Base-by-base conservation (phyloP, 2,329 filamentous ascomycete species). In the Fusarium praegraminearum region DNA sequence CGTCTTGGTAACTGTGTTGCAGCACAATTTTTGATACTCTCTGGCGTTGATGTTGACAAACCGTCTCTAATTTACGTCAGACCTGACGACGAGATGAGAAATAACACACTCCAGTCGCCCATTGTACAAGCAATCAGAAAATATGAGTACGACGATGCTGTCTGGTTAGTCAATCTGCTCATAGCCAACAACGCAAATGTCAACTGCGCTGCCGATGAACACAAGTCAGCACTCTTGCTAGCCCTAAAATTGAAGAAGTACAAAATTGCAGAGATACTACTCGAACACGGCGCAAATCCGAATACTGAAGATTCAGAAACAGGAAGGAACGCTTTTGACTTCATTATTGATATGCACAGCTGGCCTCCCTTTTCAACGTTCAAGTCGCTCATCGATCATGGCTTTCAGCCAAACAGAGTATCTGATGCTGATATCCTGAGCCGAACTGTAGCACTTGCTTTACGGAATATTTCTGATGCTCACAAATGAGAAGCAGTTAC, bases 1-100 rank as follows among this genome's bases (percentile, higher is more conserved):
- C 0, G 2, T 3, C 5, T 0, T 8, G 0, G 0, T 1, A 11
- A 12, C 3, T 20, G 11, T 12, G 28, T 1, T 22, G 18, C 12
- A 24, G 16, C 30, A 43, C 30, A 20, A 35, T 5, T 4, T 15
- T 9, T 45, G 30, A 35, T 54, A 7, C 0, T 35, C 1, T 45
- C 16, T 54, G 51, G 38, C 1, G 38, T 15, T 11, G 12, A 54
- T 20, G 1, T 32, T 3, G 26, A 45, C 12, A 22, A 4, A 5
- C 18, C 36, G 4, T 45, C 51, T 15, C 2, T 33, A 20, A 18
- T 2, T 2, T 30, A 22, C 20, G 20, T 22, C 20, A 22, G 20
- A 26, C 22, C 3, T 1, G 15, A 18, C 4, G 26, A 24, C 1
- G 1, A 2, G 10, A 32, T 2, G 13, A 9, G 16, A 9, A 22